These are phyloP conservation scores for Blastobotrys raffinosifermentans DNA, from an alignment of 1,139 yeast genomes.

Conservation along the genomic window DNA sequence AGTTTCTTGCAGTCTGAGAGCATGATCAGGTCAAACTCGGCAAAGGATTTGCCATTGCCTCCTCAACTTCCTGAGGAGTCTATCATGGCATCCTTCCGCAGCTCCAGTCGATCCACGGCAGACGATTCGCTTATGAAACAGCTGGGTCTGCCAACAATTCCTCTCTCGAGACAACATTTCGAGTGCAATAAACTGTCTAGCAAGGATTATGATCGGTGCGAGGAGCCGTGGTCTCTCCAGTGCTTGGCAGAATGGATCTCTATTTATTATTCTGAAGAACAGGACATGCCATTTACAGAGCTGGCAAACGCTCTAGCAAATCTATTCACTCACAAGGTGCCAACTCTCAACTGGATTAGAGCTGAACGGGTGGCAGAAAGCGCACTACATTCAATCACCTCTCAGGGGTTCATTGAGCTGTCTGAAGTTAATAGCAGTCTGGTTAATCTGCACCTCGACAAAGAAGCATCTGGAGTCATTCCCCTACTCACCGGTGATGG, in stretches of 20 bases:
- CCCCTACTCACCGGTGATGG: constrained; percentile 37
- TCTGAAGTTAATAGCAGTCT: constrained; percentile 25
- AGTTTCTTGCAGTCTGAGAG: neutral
- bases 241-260: constrained; percentile 35
- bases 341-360: constrained; percentile 49
- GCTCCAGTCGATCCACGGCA: constrained; percentile 22
- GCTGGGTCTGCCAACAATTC: constrained; percentile 31
- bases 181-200: constrained; percentile 38
- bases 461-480: constrained; percentile 40
- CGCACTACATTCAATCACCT: constrained; percentile 44
- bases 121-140: constrained; percentile 26
- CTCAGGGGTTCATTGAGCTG: constrained; percentile 43
- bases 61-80: neutral
- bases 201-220: constrained; percentile 38
- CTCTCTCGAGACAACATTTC: constrained; percentile 32
- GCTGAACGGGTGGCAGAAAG: constrained; percentile 53
- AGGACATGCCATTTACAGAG: constrained; percentile 42
- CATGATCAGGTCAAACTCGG: constrained; percentile 2
- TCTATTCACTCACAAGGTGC: constrained; percentile 46
- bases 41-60: neutral
- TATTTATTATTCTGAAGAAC: constrained; percentile 20
- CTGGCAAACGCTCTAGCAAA: constrained; percentile 40
- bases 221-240: constrained; percentile 46
- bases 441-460: constrained; percentile 16
- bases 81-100: constrained; percentile 15